Evolutionary conservation across 495 filamentous ascomycete species (phyloP), one percentile per base, ranked within the genome.

Genomic region (Talaromyces trachyspermus): DNA sequence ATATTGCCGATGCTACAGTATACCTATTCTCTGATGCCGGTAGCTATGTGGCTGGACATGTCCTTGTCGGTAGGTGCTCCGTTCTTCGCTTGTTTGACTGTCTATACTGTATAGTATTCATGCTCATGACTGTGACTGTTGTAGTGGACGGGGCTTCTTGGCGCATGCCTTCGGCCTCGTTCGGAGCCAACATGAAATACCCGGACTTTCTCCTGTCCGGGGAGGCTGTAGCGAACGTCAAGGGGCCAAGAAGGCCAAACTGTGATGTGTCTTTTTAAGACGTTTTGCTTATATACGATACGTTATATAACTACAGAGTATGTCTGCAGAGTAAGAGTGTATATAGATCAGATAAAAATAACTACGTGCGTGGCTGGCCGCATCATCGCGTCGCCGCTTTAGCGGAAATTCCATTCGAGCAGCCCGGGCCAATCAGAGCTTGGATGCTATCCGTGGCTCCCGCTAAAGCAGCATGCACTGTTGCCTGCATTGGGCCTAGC

Each of bases 1-100:
- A 98, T 55, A 90, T 98, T 56, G 85, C 90, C 0, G 89, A 98
- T 68, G 87, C 90, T 12, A 95, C 90, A 0, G 81, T 97, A 0
- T 97, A 79, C 53, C 63, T 95, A 18, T 89, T 95, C 52, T 81
- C 81, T 19, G 84, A 91, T 39, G 80, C 85, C 0, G 90, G 85
- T 2, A 89, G 80, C 55, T 96, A 86, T 58, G 77, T 95, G 6
- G 94, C 81, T 52, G 88, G 88, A 2, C 79, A 84, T 30, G 76
- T 76, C 4, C 62, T 95, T 8, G 85, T 95, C 38, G 87, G 69
- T 71, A 54, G 48, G 69, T 64, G 11, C 4, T 30, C 2, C 18
- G 4, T 14, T 14, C 18, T 22, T 2, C 23, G 19, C 23, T 26
- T 24, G 30, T 40, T 35, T 11, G 2, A 26, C 6, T 20, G 37